Percentiles rank a stretch among this genome's conserved stretches.
These are phyloP conservation scores for Talaromyces sp. DNA, from an alignment of 2,329 filamentous ascomycete genomes.

Conservation along the genomic window DNA sequence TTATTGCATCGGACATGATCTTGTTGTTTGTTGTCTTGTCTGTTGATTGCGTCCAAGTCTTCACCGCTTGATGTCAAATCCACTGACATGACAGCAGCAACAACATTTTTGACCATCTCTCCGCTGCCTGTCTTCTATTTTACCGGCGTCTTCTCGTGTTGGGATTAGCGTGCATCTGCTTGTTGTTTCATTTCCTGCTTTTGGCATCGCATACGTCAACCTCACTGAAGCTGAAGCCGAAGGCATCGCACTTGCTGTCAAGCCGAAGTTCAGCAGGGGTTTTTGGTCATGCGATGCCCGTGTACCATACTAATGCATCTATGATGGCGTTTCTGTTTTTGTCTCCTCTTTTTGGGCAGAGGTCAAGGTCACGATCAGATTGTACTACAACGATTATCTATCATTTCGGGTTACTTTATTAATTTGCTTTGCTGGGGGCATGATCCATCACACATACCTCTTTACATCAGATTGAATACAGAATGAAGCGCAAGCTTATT, in stretches of 20 bases:
- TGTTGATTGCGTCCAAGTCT: background rate
- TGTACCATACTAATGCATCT: conserved; percentile 7
- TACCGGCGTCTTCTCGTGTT: background rate
- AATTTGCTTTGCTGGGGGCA: background rate
- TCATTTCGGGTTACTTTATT: background rate
- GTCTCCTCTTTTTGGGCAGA: background rate
- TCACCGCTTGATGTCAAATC: conserved; percentile 6
- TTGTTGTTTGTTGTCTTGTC: background rate
- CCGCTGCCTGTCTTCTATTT: conserved; percentile 1
- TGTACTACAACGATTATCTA: background rate
- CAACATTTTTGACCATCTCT: background rate
- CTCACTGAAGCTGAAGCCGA: background rate
- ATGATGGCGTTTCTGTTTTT: conserved; percentile 2
- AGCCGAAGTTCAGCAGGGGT: background rate
- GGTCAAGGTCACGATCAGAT: conserved; percentile 1
- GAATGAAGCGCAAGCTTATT: background rate
- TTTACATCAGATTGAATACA: background rate
- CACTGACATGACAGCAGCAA: background rate
- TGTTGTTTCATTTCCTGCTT: background rate
- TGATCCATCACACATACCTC: background rate
- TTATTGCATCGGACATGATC: background rate
- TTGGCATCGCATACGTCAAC: background rate
- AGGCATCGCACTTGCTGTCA: background rate
- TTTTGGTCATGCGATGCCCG: background rate
- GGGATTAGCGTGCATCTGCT: conserved; percentile 7